Evolutionary conservation across 768 basidiomycete genomes (phyloP).

Genomic region (Pilatotrama ljubarskyi): DNA sequence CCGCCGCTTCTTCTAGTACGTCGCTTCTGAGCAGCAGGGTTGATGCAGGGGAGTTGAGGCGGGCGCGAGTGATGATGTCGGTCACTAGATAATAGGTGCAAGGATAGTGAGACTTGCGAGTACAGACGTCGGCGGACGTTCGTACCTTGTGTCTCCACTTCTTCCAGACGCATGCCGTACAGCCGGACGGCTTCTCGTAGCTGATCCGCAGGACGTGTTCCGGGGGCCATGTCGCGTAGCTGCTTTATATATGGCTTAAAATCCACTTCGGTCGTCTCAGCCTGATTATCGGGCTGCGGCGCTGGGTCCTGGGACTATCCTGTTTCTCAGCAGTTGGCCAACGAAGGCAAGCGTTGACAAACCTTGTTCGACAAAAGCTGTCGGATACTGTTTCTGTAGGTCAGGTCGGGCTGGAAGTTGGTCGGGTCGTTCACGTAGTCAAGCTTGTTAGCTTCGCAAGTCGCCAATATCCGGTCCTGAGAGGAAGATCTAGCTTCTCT

Average conservation of each 20-base stretch:
- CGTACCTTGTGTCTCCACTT: constrained; percentile 49
- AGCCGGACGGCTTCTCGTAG: constrained; percentile 12
- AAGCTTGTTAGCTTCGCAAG: constrained; percentile 63
- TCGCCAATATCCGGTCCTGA: constrained; percentile 79
- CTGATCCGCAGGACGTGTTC: neutral
- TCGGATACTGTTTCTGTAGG: constrained; percentile 74
- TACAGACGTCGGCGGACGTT: neutral
- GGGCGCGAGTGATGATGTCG: constrained; percentile 16
- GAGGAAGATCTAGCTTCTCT: neutral
- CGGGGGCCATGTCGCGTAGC: constrained; percentile 3
- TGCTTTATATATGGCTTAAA: neutral
- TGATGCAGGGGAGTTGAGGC: constrained; percentile 26
- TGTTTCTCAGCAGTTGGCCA: neutral
- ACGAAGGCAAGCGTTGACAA: neutral
- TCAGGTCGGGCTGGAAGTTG: constrained; percentile 73
- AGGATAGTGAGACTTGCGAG: neutral
- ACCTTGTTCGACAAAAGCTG: constrained; percentile 36
- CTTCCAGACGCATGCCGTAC: constrained; percentile 29
- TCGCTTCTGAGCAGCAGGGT: constrained; percentile 30
- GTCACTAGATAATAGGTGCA: constrained; percentile 14
- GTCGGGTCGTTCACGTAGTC: constrained; percentile 67
- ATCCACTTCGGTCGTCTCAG: neutral
- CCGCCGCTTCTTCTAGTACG: constrained; percentile 14
- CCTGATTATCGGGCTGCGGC: neutral
- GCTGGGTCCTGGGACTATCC: neutral